These are phyloP conservation scores for Trypanosoma caninum DNA, from an alignment of 208 protist genomes.

Conservation along the genomic window DNA sequence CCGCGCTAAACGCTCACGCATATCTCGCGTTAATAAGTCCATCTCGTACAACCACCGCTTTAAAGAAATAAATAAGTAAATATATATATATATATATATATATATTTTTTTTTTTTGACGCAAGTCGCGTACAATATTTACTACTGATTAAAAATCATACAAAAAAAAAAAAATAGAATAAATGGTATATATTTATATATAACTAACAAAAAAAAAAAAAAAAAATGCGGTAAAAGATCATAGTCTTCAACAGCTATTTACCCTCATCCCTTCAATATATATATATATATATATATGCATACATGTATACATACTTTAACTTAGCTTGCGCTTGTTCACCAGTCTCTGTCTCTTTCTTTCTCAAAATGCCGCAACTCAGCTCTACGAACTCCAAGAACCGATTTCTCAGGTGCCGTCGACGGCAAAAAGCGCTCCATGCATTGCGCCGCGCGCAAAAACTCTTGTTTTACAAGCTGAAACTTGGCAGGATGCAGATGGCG, in stretches of 20 bases:
- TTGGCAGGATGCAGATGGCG: slow-evolving; percentile 84
- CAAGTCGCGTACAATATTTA: too few species aligned
- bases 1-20: slow-evolving; percentile 24
- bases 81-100: slow-evolving; percentile 5
- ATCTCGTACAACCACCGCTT: not conserved
- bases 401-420: slow-evolving; percentile 70
- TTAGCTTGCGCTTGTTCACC: too few species aligned
- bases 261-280: not conserved
- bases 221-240: not conserved
- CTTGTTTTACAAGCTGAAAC: slow-evolving; percentile 87
- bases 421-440: slow-evolving; percentile 81
- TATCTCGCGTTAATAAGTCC: slow-evolving; percentile 1
- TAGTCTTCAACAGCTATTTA: not conserved
- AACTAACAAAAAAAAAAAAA: slow-evolving; percentile 8
- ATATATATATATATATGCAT: too few species aligned
- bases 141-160: too few species aligned
- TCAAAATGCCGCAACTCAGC: slow-evolving; percentile 46
- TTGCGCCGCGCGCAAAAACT: slow-evolving; percentile 77
- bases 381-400: slow-evolving; percentile 71
- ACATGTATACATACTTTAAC: too few species aligned
- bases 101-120: too few species aligned
- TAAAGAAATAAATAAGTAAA: not conserved
- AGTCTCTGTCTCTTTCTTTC: slow-evolving; percentile 11
- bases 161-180: not conserved
- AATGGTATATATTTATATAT: not conserved